These are phyloP conservation scores for Parathielavia hyrcaniae DNA, from an alignment of 495 filamentous ascomycete genomes.

Conservation along the genomic window DNA sequence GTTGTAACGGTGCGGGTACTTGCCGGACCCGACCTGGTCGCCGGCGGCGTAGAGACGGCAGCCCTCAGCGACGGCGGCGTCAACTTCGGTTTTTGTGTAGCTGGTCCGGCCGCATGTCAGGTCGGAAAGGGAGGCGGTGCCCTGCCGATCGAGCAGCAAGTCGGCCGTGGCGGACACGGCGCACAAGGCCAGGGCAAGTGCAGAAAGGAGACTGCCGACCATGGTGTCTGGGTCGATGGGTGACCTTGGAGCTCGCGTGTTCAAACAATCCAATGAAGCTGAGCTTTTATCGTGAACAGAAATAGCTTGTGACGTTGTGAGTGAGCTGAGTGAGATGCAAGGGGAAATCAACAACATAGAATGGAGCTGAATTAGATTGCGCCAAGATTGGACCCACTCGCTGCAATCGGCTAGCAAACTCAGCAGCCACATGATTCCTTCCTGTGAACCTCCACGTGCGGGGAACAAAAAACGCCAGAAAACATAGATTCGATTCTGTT, in stretches of 20 bases:
- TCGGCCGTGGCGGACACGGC: constrained; percentile 7
- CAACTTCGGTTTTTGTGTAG: constrained; percentile 19
- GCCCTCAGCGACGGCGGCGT: constrained; percentile 24
- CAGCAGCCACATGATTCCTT: neutral
- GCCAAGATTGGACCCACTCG: no score
- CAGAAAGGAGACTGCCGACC: constrained; percentile 1
- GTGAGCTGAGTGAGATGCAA: no score
- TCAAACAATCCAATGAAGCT: no score
- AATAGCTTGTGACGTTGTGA: no score
- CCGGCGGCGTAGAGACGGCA: constrained; percentile 19
- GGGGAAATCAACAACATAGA: no score
- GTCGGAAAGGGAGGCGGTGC: constrained; percentile 15
- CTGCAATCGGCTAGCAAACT: no score
- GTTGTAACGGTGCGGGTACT: constrained; percentile 31
- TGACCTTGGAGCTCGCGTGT: no score
- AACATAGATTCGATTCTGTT: no score
- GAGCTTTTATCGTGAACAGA: no score
- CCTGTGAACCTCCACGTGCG: no score
- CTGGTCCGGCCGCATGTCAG: constrained; percentile 21
- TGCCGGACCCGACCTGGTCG: constrained; percentile 22
- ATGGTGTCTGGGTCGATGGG: neutral
- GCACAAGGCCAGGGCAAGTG: constrained; percentile 12
- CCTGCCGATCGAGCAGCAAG: constrained; percentile 16
- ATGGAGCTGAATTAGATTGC: no score
- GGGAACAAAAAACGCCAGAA: no score